A percentile compares a stretch with the other conserved stretches of the same genome.
These are phyloP conservation scores for Calocybe indica DNA, from an alignment of 768 basidiomycete genomes.

Conservation along the genomic window DNA sequence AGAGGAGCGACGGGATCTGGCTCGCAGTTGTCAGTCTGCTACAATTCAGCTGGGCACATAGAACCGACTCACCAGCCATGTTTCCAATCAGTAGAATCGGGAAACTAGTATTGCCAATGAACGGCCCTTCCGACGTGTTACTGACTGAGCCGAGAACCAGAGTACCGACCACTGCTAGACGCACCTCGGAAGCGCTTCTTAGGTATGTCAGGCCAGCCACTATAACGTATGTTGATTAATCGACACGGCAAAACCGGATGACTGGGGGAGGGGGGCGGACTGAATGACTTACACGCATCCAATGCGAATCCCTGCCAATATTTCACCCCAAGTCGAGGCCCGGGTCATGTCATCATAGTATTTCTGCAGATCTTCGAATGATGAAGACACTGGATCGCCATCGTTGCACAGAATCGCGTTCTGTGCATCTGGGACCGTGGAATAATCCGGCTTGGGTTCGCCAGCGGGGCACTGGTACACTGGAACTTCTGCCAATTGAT, in stretches of 20 bases:
- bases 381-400: constrained; percentile 21
- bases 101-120: constrained; percentile 23
- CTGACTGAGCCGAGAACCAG: neutral
- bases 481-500: neutral
- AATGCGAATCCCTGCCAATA: constrained; percentile 22
- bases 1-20: constrained; percentile 21
- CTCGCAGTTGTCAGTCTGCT: too few relatives aligned
- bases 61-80: neutral
- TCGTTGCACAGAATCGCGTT: constrained; percentile 22
- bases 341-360: constrained; percentile 19
- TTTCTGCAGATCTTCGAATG: constrained; percentile 20
- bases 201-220: constrained; percentile 17
- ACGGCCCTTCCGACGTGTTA: constrained; percentile 14
- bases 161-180: neutral
- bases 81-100: constrained; percentile 22
- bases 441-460: neutral
- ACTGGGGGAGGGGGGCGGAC: neutral
- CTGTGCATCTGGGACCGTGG: neutral
- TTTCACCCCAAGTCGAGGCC: constrained; percentile 22
- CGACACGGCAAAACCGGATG: too few relatives aligned
- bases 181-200: constrained; percentile 18
- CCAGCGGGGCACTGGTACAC: constrained; percentile 19
- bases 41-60: neutral
- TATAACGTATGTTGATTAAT: neutral
- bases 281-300: constrained; percentile 23